Evolutionary conservation across 169 alveolate genomes (phyloP).

Genomic region (Plasmodium chabaudi): DNA sequence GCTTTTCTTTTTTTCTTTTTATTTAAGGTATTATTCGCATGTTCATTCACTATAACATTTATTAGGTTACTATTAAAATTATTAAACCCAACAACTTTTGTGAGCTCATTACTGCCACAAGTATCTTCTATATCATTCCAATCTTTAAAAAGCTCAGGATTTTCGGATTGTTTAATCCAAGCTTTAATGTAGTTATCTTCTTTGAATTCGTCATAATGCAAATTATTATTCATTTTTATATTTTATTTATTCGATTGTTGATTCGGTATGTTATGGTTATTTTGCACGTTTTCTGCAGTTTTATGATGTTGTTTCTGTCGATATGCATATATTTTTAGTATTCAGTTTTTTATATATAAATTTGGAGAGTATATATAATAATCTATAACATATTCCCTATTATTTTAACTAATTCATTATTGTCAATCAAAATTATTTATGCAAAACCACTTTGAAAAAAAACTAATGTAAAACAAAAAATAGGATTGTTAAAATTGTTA

Average conservation of each 20-base stretch:
- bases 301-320: too few species aligned
- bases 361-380: too few species aligned
- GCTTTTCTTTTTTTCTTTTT: constrained; percentile 68
- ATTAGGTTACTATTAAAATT: constrained; percentile 65
- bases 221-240: constrained; percentile 53
- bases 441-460: too few species aligned
- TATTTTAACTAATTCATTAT: too few species aligned
- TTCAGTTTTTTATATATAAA: too few species aligned
- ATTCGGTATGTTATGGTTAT: background rate
- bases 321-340: too few species aligned
- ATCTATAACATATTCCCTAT: too few species aligned
- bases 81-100: constrained; percentile 51
- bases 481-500: too few species aligned
- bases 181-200: constrained; percentile 71
- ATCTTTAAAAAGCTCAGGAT: constrained; percentile 50
- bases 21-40: background rate
- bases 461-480: too few species aligned
- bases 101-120: constrained; percentile 27
- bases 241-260: constrained; percentile 12
- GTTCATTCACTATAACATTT: constrained; percentile 52
- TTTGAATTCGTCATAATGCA: constrained; percentile 30
- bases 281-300: background rate
- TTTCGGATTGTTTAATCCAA: constrained; percentile 65
- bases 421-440: too few species aligned
- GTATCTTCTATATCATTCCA: constrained; percentile 54